Evolutionary conservation across 2,329 filamentous ascomycete species (phyloP).

Genomic region (Fusarium sp.): DNA sequence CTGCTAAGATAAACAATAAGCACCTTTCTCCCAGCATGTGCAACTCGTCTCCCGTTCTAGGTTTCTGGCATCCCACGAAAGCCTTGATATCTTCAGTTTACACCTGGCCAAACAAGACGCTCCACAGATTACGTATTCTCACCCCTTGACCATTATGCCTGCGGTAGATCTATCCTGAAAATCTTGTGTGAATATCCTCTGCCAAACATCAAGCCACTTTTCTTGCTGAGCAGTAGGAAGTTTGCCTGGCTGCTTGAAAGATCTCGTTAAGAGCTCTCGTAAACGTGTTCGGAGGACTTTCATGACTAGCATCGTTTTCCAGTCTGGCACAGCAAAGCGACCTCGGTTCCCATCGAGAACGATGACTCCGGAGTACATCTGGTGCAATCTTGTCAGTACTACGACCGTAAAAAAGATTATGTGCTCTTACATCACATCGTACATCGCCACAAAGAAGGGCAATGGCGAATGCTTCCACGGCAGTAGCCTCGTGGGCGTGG

Average conservation of each 20-base stretch:
- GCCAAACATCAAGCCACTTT: conserved; percentile 81
- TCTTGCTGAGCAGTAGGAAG: conserved; percentile 74
- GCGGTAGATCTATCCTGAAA: conserved; percentile 50
- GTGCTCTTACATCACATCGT: conserved; percentile 77
- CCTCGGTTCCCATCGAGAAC: conserved; percentile 88
- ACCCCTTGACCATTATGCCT: conserved; percentile 47
- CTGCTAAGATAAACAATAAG: background rate
- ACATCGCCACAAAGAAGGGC: conserved; percentile 88
- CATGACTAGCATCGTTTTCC: conserved; percentile 91
- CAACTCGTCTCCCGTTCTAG: background rate
- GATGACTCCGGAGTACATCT: conserved; percentile 89
- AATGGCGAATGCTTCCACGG: conserved; percentile 84
- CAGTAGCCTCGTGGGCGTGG: conserved; percentile 90
- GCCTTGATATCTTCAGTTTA: background rate
- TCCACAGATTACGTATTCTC: conserved; percentile 17
- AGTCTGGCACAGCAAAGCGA: conserved; percentile 84
- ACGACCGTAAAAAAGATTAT: background rate
- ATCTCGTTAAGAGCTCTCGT: conserved; percentile 77
- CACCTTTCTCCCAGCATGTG: background rate
- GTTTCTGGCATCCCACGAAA: background rate
- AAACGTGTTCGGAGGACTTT: conserved; percentile 81
- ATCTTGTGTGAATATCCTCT: conserved; percentile 73
- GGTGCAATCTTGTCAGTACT: conserved; percentile 1
- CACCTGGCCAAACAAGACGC: background rate
- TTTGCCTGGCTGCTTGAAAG: conserved; percentile 76